A percentile compares a stretch with the other conserved stretches of the same genome.
Conservation (phyloP, 345 rosid genomes). For the Mercurialis annua region DNA sequence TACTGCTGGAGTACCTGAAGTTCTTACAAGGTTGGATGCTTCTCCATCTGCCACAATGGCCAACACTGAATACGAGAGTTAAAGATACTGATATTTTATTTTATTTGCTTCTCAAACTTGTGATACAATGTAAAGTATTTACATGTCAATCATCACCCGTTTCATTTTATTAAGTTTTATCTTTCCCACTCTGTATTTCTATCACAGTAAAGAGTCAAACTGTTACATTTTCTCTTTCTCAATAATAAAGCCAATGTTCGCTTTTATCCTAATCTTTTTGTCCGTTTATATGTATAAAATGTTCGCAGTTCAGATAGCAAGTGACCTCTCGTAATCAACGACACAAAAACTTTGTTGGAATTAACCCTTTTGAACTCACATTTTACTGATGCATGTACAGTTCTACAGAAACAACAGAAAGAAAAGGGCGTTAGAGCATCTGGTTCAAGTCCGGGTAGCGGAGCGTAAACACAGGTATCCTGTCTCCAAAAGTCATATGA, state of each 20-base stretch:
- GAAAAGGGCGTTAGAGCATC: too few species aligned
- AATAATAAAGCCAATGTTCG: conserved; percentile 1
- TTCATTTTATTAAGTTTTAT: too few species aligned
- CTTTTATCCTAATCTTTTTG: background rate
- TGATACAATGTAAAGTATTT: conserved; percentile 7
- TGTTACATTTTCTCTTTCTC: conserved; percentile 2
- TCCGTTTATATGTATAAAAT: background rate
- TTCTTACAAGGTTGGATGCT: conserved; percentile 70
- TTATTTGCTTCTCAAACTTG: conserved; percentile 2
- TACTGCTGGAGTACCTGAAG: conserved; percentile 74
- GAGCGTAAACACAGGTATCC: too few species aligned
- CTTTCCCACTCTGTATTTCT: conserved; percentile 3
- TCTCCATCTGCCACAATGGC: conserved; percentile 41
- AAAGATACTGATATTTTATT: conserved; percentile 19
- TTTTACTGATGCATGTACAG: too few species aligned
- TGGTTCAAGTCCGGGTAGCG: too few species aligned
- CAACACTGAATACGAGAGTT: conserved; percentile 58
- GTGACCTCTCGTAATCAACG: too few species aligned
- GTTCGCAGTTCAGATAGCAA: background rate
- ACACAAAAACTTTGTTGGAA: background rate
- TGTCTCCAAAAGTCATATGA: too few species aligned
- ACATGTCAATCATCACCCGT: conserved; percentile 2
- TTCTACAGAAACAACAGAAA: too few species aligned
- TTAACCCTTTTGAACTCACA: too few species aligned
- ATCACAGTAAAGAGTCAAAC: conserved; percentile 9